These are phyloP conservation scores for Onygenales sp. DNA, from an alignment of 2,329 filamentous ascomycete genomes.

Conservation along the genomic window DNA sequence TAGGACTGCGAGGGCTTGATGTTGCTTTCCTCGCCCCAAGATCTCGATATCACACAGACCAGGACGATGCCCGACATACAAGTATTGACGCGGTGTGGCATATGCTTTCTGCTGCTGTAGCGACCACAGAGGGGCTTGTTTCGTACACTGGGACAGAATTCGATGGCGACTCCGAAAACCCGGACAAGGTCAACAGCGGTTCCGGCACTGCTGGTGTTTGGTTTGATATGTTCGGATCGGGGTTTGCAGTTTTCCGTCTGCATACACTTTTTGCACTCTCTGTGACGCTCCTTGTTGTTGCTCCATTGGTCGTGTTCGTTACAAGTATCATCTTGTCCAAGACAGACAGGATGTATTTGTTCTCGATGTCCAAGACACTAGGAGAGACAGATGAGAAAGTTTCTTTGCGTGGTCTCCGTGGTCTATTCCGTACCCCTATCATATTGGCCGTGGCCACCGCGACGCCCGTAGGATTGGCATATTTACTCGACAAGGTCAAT, in stretches of 20 bases:
- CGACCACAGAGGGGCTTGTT: conserved; percentile 63
- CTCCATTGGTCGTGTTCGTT: conserved; percentile 62
- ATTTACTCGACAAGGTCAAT: conserved; percentile 72
- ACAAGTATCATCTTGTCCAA: conserved; percentile 60
- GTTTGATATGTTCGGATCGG: conserved; percentile 82
- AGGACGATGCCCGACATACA: conserved; percentile 76
- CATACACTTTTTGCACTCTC: conserved; percentile 82
- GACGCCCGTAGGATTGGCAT: conserved; percentile 62
- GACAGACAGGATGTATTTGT: conserved; percentile 79
- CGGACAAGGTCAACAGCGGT: conserved; percentile 57
- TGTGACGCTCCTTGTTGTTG: conserved; percentile 68
- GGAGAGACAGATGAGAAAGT: conserved; percentile 53
- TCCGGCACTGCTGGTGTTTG: conserved; percentile 65
- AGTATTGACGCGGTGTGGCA: conserved; percentile 66
- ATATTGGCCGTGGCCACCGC: conserved; percentile 59
- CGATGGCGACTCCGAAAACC: conserved; percentile 47
- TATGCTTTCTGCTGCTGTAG: conserved; percentile 79
- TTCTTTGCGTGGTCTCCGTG: conserved; percentile 63
- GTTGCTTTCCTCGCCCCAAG: conserved; percentile 84
- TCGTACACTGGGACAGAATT: conserved; percentile 59
- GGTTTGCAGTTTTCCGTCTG: conserved; percentile 69
- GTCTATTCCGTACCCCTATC: conserved; percentile 75
- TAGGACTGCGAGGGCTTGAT: conserved; percentile 80
- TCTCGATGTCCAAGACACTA: conserved; percentile 57
- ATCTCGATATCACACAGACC: conserved; percentile 78